Percentiles rank a stretch among this genome's conserved stretches.
Conservation (phyloP, 768 basidiomycete genomes). For the Pisolithus marmoratus region DNA sequence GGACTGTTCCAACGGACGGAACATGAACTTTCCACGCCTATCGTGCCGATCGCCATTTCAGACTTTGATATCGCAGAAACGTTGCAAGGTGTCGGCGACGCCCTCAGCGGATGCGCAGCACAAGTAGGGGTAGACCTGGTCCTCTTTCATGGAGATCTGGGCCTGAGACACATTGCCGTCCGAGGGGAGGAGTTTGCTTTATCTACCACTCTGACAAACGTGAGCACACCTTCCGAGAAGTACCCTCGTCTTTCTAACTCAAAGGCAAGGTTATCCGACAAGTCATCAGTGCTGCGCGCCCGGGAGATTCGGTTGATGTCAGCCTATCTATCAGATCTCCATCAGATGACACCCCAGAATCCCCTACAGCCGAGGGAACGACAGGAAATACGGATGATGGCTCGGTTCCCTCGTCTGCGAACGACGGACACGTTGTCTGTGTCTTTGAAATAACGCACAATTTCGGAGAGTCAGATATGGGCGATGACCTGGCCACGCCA, state of each 20-base stretch:
- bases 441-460: slow-evolving; percentile 54
- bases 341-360: slow-evolving; percentile 18
- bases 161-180: slow-evolving; percentile 82
- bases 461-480: slow-evolving; percentile 25
- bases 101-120: slow-evolving; percentile 77
- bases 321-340: slow-evolving; percentile 57
- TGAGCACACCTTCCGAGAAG: slow-evolving; percentile 38
- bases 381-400: slow-evolving; percentile 20
- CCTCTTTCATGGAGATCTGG: slow-evolving; percentile 83
- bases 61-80: slow-evolving; percentile 93
- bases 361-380: slow-evolving; percentile 19
- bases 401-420: slow-evolving; percentile 18
- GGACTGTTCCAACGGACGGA: slow-evolving; percentile 13
- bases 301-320: slow-evolving; percentile 80
- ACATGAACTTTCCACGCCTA: slow-evolving; percentile 13
- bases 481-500: slow-evolving; percentile 5
- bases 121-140: slow-evolving; percentile 86
- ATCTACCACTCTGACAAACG: slow-evolving; percentile 77
- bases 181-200: slow-evolving; percentile 81
- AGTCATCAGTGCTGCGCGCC: slow-evolving; percentile 60
- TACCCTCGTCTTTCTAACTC: slow-evolving; percentile 11
- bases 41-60: slow-evolving; percentile 23
- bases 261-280: slow-evolving; percentile 71
- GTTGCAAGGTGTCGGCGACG: slow-evolving; percentile 85
- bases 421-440: slow-evolving; percentile 44